Evolutionary conservation across 805 yeast species (phyloP).

Genomic region (Yarrowia sp.): DNA sequence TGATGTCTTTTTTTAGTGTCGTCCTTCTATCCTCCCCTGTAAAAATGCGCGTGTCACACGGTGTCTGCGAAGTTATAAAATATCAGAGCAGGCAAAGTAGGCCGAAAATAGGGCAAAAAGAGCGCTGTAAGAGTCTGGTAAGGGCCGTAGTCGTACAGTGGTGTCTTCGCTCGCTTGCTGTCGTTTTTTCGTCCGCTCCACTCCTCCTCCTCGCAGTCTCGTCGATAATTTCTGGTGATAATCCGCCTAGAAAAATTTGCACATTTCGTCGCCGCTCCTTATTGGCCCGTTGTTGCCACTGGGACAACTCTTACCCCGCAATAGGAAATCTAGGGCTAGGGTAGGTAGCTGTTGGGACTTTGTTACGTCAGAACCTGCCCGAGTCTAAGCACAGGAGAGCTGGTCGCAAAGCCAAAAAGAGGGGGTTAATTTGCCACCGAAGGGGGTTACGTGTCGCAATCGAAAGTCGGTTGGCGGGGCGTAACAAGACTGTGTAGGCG

Average conservation of each 20-base stretch:
- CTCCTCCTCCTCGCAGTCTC: conserved; percentile 25
- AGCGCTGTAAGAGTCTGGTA: not conserved
- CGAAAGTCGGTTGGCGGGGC: not conserved
- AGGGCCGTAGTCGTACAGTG: conserved; percentile 15
- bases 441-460: conserved; percentile 20
- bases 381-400: not conserved
- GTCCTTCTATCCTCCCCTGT: conserved; percentile 16
- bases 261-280: conserved; percentile 23
- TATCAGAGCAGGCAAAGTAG: not conserved
- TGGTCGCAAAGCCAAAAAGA: conserved; percentile 1
- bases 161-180: conserved; percentile 10
- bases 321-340: conserved; percentile 19
- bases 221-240: conserved; percentile 23
- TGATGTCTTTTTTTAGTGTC: conserved; percentile 12
- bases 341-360: conserved; percentile 5
- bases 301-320: conserved; percentile 24
- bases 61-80: conserved; percentile 17
- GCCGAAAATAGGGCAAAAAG: conserved; percentile 9
- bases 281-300: conserved; percentile 25
- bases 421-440: conserved; percentile 25
- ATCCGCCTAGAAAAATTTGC: conserved; percentile 25
- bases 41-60: conserved; percentile 22
- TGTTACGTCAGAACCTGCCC: conserved; percentile 16
- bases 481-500: not conserved
- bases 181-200: conserved; percentile 18